Conservation (phyloP, 1,284 basidiomycete genomes). For the Ganoderma boninense region DNA sequence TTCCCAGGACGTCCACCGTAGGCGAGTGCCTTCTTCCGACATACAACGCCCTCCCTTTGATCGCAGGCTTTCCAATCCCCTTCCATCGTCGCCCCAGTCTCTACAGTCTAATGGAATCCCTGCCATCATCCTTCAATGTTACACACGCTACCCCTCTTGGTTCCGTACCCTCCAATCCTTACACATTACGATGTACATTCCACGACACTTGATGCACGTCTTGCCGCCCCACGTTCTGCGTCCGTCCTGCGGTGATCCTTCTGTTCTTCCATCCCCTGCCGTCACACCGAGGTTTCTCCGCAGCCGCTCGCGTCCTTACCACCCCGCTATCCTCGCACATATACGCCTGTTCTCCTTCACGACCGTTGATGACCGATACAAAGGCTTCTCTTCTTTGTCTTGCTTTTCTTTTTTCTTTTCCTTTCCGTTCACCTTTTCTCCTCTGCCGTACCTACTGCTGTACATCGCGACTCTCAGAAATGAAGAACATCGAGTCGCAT, state of each 20-base stretch:
- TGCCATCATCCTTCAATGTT: slow-evolving; percentile 9
- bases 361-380: slow-evolving; percentile 31
- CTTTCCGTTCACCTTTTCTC: slow-evolving; percentile 2
- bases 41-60: slow-evolving; percentile 6
- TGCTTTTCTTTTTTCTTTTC: neutral
- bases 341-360: slow-evolving; percentile 25
- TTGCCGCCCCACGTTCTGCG: neutral
- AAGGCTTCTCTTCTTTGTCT: neutral
- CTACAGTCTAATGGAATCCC: slow-evolving; percentile 23
- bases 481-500: slow-evolving; percentile 16
- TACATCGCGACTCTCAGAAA: slow-evolving; percentile 20
- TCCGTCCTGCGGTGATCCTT: no score
- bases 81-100: neutral
- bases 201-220: neutral
- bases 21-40: no score
- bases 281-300: neutral
- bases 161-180: slow-evolving; percentile 3
- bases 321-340: neutral
- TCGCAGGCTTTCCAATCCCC: neutral
- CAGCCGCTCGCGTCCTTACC: neutral
- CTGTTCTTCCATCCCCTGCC: neutral
- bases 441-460: slow-evolving; percentile 16
- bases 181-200: slow-evolving; percentile 2
- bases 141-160: slow-evolving; percentile 1
- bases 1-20: neutral